A percentile compares a stretch with the other conserved stretches of the same genome.
These are phyloP conservation scores for Acanthamoeba royreba DNA, from an alignment of 208 protist species.

Conservation along the genomic window DNA sequence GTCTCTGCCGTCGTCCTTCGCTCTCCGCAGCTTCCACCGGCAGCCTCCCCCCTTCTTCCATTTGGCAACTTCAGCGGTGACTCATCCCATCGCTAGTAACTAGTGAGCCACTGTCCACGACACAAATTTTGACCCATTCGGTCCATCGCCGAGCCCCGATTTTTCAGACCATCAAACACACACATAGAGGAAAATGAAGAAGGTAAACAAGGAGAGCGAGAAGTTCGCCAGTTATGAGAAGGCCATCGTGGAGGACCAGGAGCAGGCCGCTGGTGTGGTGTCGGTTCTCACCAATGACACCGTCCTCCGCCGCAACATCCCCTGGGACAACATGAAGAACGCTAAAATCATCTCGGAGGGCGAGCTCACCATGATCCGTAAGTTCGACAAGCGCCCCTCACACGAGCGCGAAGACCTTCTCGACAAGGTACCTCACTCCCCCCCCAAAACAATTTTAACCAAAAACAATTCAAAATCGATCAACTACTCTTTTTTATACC, in stretches of 20 bases:
- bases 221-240: not conserved
- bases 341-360: not conserved
- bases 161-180: no score
- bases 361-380: not conserved
- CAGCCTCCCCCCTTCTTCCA: no score
- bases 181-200: not conserved
- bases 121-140: no score
- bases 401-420: not conserved
- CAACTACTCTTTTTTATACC: no score
- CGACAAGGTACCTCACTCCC: not conserved
- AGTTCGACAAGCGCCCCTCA: not conserved
- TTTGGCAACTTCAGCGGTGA: no score
- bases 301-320: not conserved
- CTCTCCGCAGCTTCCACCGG: no score
- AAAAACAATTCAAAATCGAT: no score
- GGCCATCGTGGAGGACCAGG: slow-evolving; percentile 1
- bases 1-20: not conserved
- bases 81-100: no score
- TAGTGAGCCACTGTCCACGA: no score
- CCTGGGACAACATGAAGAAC: not conserved
- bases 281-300: not conserved
- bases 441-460: no score
- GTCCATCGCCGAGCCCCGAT: no score
- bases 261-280: not conserved
- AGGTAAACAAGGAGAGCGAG: not conserved